These are phyloP conservation scores for Dryas drummondii DNA, from an alignment of 306 rosid genomes.

Conservation along the genomic window DNA sequence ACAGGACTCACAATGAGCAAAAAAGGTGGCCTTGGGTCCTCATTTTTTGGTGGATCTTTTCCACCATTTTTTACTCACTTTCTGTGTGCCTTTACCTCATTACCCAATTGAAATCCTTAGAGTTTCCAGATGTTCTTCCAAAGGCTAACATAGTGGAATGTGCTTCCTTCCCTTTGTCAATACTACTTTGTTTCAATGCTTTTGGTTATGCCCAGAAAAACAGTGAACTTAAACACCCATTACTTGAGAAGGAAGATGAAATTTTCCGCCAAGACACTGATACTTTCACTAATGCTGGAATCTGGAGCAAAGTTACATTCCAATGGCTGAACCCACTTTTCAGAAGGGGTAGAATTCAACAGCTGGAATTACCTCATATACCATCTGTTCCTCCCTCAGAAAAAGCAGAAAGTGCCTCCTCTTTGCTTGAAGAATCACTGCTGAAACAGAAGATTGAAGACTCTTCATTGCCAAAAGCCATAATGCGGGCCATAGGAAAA, in stretches of 20 bases:
- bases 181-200: slow-evolving; percentile 47
- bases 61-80: slow-evolving; percentile 28
- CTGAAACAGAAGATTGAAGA: slow-evolving; percentile 53
- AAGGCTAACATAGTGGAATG: slow-evolving; percentile 44
- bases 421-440: slow-evolving; percentile 58
- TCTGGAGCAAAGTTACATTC: slow-evolving; percentile 72
- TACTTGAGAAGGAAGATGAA: slow-evolving; percentile 48
- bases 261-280: slow-evolving; percentile 9
- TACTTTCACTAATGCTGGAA: slow-evolving; percentile 43
- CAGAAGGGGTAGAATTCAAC: slow-evolving; percentile 52
- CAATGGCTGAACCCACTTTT: slow-evolving; percentile 84
- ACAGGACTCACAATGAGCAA: slow-evolving; percentile 16
- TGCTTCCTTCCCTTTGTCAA: slow-evolving; percentile 52
- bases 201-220: slow-evolving; percentile 33
- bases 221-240: slow-evolving; percentile 36
- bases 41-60: slow-evolving; percentile 64
- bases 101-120: slow-evolving; percentile 21
- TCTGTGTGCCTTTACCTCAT: slow-evolving; percentile 35
- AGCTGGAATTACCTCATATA: slow-evolving; percentile 60
- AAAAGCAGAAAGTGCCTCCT: slow-evolving; percentile 56
- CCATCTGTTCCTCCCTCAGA: slow-evolving; percentile 75
- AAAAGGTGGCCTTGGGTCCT: slow-evolving; percentile 60
- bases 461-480: slow-evolving; percentile 57
- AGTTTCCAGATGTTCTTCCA: slow-evolving; percentile 43
- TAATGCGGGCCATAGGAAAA: slow-evolving; percentile 44